Evolutionary conservation across 208 protist species (phyloP).

Genomic region (Acanthamoeba healyi): DNA sequence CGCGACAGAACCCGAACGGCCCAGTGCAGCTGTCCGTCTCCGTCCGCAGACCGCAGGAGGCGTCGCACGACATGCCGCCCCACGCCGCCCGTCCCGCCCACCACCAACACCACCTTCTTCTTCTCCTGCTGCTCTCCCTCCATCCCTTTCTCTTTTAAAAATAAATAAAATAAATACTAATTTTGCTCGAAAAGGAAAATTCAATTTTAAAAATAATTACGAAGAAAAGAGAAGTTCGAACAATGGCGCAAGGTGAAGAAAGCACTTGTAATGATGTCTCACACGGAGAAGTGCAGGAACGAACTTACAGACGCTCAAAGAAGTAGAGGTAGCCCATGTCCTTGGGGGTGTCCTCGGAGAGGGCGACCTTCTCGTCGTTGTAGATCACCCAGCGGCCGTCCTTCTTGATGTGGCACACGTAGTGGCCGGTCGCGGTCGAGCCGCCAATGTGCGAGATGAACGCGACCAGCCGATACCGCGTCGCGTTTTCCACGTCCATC

Average conservation of each 20-base stretch:
- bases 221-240: no score
- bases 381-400: constrained; percentile 94
- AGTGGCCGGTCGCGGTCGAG: constrained; percentile 82
- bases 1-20: not conserved
- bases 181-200: no score
- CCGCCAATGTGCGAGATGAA: constrained; percentile 87
- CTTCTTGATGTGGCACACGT: constrained; percentile 84
- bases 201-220: no score
- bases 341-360: constrained; percentile 67
- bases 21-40: no score
- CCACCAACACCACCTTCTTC: not conserved
- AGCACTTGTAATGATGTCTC: no score
- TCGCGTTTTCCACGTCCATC: constrained; percentile 61
- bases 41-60: not conserved
- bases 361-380: constrained; percentile 96
- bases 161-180: no score
- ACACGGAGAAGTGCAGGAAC: no score
- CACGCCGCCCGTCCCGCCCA: not conserved
- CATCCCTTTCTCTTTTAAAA: no score
- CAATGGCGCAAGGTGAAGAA: no score
- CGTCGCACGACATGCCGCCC: not conserved
- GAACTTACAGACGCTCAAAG: constrained; percentile 56
- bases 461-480: constrained; percentile 82
- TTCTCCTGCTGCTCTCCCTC: no score
- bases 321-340: constrained; percentile 78